These are phyloP conservation scores for Monotropa hypopitys DNA, from an alignment of 179 eudicot genomes.

Conservation along the genomic window DNA sequence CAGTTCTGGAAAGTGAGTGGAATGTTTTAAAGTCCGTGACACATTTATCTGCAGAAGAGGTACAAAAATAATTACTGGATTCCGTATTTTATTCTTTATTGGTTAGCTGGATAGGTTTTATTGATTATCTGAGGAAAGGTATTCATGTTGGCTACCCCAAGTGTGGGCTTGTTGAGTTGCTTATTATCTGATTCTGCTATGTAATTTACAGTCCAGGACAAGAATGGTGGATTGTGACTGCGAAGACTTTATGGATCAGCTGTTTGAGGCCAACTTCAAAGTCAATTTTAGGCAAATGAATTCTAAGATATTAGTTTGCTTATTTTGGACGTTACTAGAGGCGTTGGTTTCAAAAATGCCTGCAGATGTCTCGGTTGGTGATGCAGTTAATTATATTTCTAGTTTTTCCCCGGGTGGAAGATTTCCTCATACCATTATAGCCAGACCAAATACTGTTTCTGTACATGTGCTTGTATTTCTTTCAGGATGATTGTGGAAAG, in stretches of 20 bases:
- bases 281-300: constrained; percentile 31
- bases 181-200: not conserved
- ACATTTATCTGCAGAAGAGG: constrained; percentile 30
- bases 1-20: constrained; percentile 48
- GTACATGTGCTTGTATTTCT: constrained; percentile 6
- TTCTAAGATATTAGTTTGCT: constrained; percentile 40
- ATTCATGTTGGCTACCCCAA: not conserved
- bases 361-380: constrained; percentile 32
- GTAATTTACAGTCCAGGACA: constrained; percentile 28
- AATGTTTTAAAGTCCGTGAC: constrained; percentile 25
- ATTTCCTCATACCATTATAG: not conserved
- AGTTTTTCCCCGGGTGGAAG: not conserved
- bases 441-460: not conserved
- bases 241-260: constrained; percentile 33
- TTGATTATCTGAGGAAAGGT: not conserved
- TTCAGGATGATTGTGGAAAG: constrained; percentile 43
- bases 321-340: constrained; percentile 54
- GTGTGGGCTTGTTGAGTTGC: not conserved
- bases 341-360: constrained; percentile 31
- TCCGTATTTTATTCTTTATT: not conserved
- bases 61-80: constrained; percentile 8
- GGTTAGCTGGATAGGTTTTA: not conserved
- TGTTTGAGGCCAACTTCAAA: constrained; percentile 21
- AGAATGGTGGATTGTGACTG: constrained; percentile 33
- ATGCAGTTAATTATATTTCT: constrained; percentile 1